A percentile compares a stretch with the other conserved stretches of the same genome.
phyloP scores from a whole-genome alignment of 345 rosid genomes.

The Pugionium dolabratum region DNA sequence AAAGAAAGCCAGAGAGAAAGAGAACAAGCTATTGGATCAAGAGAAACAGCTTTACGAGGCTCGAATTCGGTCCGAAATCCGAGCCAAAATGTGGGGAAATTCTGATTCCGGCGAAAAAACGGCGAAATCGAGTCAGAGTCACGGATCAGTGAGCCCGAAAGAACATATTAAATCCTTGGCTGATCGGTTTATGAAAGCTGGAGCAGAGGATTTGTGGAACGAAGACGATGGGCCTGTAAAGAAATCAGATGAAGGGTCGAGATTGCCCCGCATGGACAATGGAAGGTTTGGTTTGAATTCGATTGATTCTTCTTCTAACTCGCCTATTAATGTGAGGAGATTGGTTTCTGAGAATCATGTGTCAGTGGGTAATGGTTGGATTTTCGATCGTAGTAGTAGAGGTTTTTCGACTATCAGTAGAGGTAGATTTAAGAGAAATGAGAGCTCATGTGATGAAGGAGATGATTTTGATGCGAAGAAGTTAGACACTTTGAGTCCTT shows the following conservation, averaged over 20 bases:
- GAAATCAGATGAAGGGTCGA: constrained; percentile 35
- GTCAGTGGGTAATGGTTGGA: constrained; percentile 15
- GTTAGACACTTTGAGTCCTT: constrained; percentile 33
- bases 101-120: constrained; percentile 32
- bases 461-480: constrained; percentile 29
- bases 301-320: constrained; percentile 21
- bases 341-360: constrained; percentile 36
- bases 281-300: constrained; percentile 39
- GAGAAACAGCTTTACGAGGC: constrained; percentile 91
- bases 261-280: constrained; percentile 21
- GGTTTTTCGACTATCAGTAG: constrained; percentile 53
- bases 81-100: constrained; percentile 51
- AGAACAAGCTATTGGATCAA: constrained; percentile 76
- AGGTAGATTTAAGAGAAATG: constrained; percentile 46
- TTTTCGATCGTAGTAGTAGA: constrained; percentile 29
- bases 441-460: constrained; percentile 47
- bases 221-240: constrained; percentile 73
- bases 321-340: constrained; percentile 58
- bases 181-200: constrained; percentile 83
- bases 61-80: constrained; percentile 69
- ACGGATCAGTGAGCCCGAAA: constrained; percentile 59
- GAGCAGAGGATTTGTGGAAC: constrained; percentile 95
- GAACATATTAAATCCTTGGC: constrained; percentile 76
- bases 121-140: constrained; percentile 21
- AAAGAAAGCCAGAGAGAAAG: constrained; percentile 89